Conservation (phyloP, 2,329 filamentous ascomycete genomes). For the Seiridium cupressi region DNA sequence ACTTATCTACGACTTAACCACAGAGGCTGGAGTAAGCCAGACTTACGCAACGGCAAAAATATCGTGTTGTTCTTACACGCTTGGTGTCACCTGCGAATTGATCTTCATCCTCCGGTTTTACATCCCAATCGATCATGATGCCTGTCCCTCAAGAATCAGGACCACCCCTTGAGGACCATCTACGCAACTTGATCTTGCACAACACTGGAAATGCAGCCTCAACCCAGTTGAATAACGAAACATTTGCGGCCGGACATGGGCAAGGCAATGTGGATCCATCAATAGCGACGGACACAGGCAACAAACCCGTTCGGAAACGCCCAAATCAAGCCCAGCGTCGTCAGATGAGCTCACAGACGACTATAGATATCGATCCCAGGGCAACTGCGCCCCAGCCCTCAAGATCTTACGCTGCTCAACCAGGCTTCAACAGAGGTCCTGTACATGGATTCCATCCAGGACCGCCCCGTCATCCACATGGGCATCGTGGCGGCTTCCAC, state of each 20-base stretch:
- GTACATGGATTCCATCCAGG: conserved; percentile 17
- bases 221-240: too few relatives aligned
- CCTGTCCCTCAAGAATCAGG: neutral
- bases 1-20: neutral
- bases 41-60: too few relatives aligned
- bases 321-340: conserved; percentile 63
- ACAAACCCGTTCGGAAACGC: conserved; percentile 39
- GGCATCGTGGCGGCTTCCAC: conserved; percentile 20
- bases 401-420: neutral
- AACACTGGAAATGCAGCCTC: neutral
- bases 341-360: conserved; percentile 59
- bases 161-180: conserved; percentile 6
- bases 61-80: too few relatives aligned
- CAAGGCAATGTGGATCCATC: too few relatives aligned
- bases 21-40: neutral
- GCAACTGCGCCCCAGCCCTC: conserved; percentile 6
- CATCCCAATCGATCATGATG: neutral
- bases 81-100: too few relatives aligned
- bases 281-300: too few relatives aligned
- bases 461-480: conserved; percentile 24
- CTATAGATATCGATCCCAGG: conserved; percentile 53
- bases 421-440: conserved; percentile 10
- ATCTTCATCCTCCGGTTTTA: neutral
- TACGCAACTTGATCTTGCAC: conserved; percentile 6
- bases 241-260: too few relatives aligned